Evolutionary conservation across 2,329 filamentous ascomycete genomes (phyloP).

Genomic region (Nemania sp.): DNA sequence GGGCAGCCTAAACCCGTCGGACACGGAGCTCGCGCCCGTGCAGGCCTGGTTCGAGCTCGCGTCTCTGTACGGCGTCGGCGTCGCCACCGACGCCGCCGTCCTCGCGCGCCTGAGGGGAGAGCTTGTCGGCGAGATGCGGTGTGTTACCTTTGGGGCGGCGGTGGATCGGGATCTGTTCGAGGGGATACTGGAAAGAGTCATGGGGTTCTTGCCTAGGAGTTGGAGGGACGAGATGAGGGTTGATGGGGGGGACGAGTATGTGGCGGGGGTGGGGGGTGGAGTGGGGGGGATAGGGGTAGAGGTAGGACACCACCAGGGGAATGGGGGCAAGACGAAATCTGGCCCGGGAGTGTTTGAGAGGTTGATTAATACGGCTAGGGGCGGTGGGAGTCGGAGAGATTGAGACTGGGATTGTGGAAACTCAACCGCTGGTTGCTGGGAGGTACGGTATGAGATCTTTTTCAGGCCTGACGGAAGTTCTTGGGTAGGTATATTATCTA

Average conservation of each 20-base stretch:
- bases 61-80: constrained; percentile 54
- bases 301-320: too few relatives aligned
- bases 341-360: neutral
- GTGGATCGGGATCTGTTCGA: constrained; percentile 62
- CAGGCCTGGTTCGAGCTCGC: constrained; percentile 68
- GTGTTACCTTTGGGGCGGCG: constrained; percentile 61
- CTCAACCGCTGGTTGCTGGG: neutral
- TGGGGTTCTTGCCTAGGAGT: constrained; percentile 36
- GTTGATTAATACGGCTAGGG: neutral
- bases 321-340: neutral
- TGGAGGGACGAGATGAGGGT: neutral
- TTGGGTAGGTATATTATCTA: too few relatives aligned
- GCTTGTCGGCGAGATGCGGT: constrained; percentile 59
- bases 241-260: neutral
- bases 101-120: constrained; percentile 56
- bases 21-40: constrained; percentile 62
- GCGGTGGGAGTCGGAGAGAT: neutral
- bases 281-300: too few relatives aligned
- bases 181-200: constrained; percentile 57
- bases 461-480: too few relatives aligned
- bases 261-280: neutral
- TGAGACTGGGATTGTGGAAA: neutral
- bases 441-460: too few relatives aligned
- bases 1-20: constrained; percentile 57
- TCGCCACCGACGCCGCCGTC: constrained; percentile 53